Evolutionary conservation across 495 filamentous ascomycete genomes (phyloP).

Genomic region (Trichocladium antarcticum): DNA sequence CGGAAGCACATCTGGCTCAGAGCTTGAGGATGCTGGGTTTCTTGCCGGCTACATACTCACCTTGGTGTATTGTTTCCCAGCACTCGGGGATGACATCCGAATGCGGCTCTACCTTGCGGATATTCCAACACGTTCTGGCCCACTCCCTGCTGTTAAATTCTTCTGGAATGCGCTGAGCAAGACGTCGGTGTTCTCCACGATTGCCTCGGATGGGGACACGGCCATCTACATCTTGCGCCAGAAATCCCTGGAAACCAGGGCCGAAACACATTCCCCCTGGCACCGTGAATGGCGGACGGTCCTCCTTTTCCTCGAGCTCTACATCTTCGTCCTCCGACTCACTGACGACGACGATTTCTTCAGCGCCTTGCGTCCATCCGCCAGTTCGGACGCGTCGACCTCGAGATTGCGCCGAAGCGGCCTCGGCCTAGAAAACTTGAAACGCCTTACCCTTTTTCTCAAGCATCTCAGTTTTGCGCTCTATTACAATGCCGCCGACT

Average conservation of each 20-base stretch:
- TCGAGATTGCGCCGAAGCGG: slow-evolving; percentile 50
- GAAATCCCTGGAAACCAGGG: slow-evolving; percentile 4
- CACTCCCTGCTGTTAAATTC: slow-evolving; percentile 66
- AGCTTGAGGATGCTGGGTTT: slow-evolving; percentile 52
- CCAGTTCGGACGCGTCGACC: background rate
- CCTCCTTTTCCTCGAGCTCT: slow-evolving; percentile 85
- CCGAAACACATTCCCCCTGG: slow-evolving; percentile 21
- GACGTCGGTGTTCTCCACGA: slow-evolving; percentile 54
- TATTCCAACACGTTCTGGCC: slow-evolving; percentile 39
- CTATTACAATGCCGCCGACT: slow-evolving; percentile 68
- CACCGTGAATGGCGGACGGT: slow-evolving; percentile 79
- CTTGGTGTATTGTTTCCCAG: slow-evolving; percentile 75
- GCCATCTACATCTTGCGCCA: slow-evolving; percentile 19
- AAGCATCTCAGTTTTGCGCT: slow-evolving; percentile 88
- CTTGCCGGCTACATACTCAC: slow-evolving; percentile 83
- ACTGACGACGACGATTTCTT: slow-evolving; percentile 90
- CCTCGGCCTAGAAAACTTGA: slow-evolving; percentile 58
- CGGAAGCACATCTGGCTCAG: slow-evolving; percentile 17
- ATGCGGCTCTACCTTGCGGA: slow-evolving; percentile 90
- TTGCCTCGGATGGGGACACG: slow-evolving; percentile 34
- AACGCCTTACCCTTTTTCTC: slow-evolving; percentile 67
- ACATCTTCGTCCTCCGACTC: slow-evolving; percentile 79
- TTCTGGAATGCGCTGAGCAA: slow-evolving; percentile 71
- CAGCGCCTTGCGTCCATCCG: slow-evolving; percentile 21
- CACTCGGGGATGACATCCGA: slow-evolving; percentile 74